Conservation (phyloP, 805 yeast genomes). For the Metschnikowia aberdeeniae region DNA sequence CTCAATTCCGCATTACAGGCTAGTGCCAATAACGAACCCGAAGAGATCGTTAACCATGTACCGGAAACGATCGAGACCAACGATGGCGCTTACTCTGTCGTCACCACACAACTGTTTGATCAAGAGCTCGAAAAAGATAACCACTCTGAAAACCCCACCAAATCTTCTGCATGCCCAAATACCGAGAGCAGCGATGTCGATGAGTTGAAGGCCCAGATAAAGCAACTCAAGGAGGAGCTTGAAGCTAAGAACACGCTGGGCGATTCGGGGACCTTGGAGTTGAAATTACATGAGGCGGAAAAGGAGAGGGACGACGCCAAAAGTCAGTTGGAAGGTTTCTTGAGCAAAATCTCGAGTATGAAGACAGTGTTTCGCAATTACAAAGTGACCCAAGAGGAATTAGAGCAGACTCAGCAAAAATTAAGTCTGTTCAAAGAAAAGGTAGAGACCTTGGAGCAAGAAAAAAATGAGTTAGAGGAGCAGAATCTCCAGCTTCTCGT, state of each 20-base stretch:
- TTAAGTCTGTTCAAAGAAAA: constrained; percentile 7
- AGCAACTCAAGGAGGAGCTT: constrained; percentile 3
- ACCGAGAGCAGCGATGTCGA: neutral
- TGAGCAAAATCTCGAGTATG: constrained; percentile 68
- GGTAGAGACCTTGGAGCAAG: constrained; percentile 35
- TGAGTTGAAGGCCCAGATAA: constrained; percentile 1
- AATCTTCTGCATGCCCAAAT: neutral
- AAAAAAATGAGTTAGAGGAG: neutral
- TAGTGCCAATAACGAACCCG: too few species aligned
- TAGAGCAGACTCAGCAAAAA: constrained; percentile 35
- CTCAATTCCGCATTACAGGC: too few species aligned
- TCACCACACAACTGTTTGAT: too few species aligned
- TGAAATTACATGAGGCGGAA: constrained; percentile 13
- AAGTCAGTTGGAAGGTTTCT: constrained; percentile 55
- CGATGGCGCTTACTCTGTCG: too few species aligned
- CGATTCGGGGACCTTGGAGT: neutral
- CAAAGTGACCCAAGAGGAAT: constrained; percentile 64
- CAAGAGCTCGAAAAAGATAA: neutral
- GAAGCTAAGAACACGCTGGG: neutral
- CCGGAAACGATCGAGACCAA: too few species aligned
- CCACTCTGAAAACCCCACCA: neutral
- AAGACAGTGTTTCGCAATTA: constrained; percentile 66
- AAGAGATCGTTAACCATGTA: too few species aligned
- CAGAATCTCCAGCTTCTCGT: constrained; percentile 4
- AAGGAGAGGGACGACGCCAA: constrained; percentile 55